Base-by-base conservation (phyloP, 305 asterid species). In the Fraxinus floribunda region DNA sequence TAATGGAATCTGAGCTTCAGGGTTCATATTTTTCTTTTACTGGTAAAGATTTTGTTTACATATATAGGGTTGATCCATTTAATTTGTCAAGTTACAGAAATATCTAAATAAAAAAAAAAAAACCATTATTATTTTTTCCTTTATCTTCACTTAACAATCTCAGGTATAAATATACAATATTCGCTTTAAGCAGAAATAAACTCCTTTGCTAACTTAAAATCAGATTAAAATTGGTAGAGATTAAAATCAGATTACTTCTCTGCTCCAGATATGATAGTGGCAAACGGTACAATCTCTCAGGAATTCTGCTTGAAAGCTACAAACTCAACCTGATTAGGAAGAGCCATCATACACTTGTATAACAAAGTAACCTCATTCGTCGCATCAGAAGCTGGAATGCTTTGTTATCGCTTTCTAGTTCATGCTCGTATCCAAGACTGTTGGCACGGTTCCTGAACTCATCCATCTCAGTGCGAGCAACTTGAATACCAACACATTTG, bases 401-500 rank as follows among this genome's bases (percentile, higher is more conserved):
- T 79, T 89, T 86, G 71, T 94, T 94, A 11, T 78, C 78, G 75
- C 88, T 94, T 90, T 95, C 99, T 77, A 93, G 83, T 73, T 89
- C 92, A 81, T 90, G 94, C 75, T 92, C 94, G 9, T 90, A 95
- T 9, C 99, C 98, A 49, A 95, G 95, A 79, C 79, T 84, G 80
- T 91, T 80, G 16, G 98, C 98, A 34, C 91, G 90, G 36, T 77
- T 68, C 77, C 75, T 80, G 80, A 94, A 95, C 89, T 95, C 98
- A 16, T 84, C 88, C 89, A 90, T 86, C 86, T 96, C 99, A 22
- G 74, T 62, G 18, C 13, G 71, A 60, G 93, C 85, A 75, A 96
- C 93, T 90, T 92, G 99, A 84, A 96, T 91, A 26, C 97, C 97
- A 32, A 84, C 88, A 96, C 99, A 85, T 94, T 94, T 80, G 98